Base-by-base conservation (phyloP, 176 grass and related monocot genomes). In the Pharus latifolius region DNA sequence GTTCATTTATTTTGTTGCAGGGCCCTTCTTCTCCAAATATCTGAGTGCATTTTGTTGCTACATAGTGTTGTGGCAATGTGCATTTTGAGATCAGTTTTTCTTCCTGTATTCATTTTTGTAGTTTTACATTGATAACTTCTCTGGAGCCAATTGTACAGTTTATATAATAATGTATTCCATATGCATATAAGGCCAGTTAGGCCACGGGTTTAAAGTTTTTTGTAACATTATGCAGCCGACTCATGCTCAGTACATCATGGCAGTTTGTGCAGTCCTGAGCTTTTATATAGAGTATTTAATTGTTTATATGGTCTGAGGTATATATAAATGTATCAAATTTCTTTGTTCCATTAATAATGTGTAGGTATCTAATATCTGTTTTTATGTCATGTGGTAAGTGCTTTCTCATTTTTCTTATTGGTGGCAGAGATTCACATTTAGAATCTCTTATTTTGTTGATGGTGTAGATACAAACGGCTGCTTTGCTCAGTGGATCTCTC, bases 401-500 rank as follows among this genome's bases (percentile, higher is more conserved):
- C 53, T 60, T 29, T 37, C 64, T 71, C 28, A 12, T 78, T 45
- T 56, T 67, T 60, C 19, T 60, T 17, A 41, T 42, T 50, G 1
- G 61, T 38, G 48, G 69, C 56, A 49, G 29, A 71, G 7, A 75
- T 54, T 88, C 61, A 84, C 60, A 33, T 50, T 63, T 40, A 49
- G 31, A 51, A n/a, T 70, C 14, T 28, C 48, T 68, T 6, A 56
- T 18, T 35, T 71, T 75, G 19, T 9, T 38, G 20, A 73, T 79
- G 61, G 22, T 61, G 76, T 74, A 99, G 96, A 84, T 99, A 99
- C 83, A 99, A 99, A 83, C 67, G 79, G 22, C 84, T 99, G 14
- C 82, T 99, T 65, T 84, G 76, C 73, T 91, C 84, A 11, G 90
- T 99, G 1, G 90, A 99, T 78, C 87, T 99, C 53, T 79, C 96